Conservation (phyloP, 345 rosid species). For the Anastatica hierochuntica region DNA sequence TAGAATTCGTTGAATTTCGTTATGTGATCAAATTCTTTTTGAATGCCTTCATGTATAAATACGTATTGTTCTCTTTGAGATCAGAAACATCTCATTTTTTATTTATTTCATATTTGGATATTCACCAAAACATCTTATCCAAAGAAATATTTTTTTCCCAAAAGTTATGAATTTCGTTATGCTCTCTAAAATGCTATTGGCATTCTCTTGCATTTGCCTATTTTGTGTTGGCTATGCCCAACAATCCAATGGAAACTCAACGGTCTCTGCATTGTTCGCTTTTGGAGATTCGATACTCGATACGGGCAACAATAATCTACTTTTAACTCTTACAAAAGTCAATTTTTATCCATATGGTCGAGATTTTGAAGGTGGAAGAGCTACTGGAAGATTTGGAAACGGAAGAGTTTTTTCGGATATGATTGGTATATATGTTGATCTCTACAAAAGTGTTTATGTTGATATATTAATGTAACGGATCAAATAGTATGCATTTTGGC, state of each 20-base stretch:
- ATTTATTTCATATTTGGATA: background rate
- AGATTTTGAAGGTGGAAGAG: conserved; percentile 34
- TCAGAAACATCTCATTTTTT: background rate
- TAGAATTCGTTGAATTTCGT: background rate
- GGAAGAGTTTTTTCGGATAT: conserved; percentile 53
- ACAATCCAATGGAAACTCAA: conserved; percentile 2
- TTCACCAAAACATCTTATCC: background rate
- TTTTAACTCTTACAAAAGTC: conserved; percentile 24
- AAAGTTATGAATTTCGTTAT: background rate
- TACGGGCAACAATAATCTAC: conserved; percentile 52
- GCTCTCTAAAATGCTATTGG: conserved; percentile 4
- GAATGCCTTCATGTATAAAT: background rate
- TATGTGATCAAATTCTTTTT: background rate
- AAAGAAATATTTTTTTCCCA: background rate
- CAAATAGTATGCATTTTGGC: no score
- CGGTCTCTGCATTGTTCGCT: conserved; percentile 14
- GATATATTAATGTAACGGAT: no score
- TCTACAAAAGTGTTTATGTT: no score
- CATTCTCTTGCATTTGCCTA: background rate
- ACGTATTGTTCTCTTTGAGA: background rate
- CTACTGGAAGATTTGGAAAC: conserved; percentile 55
- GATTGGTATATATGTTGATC: conserved; percentile 26
- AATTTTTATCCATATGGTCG: conserved; percentile 51
- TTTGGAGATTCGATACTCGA: conserved; percentile 64
- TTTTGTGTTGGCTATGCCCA: conserved; percentile 15